Base-by-base conservation (phyloP, 768 basidiomycete genomes). In the Trametes cinnabarina region DNA sequence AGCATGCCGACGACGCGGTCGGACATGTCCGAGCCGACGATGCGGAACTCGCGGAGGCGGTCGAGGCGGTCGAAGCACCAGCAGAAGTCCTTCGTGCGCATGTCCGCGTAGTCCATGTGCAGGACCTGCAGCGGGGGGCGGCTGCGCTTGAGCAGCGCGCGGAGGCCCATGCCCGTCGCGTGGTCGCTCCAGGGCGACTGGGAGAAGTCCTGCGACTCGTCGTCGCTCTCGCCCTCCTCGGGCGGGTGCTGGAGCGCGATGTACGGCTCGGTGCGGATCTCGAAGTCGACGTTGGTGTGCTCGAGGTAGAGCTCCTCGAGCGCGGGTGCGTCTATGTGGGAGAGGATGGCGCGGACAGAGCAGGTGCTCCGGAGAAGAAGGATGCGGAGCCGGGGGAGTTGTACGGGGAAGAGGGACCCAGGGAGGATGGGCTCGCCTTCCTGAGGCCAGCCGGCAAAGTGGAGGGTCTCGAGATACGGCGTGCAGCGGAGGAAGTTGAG, bases 1-100 rank as follows among this genome's bases (percentile, higher is more conserved):
- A 92, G 74, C 59, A 89, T 74, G 30, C 72, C 70, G 40, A 91
- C 76, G 57, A 91, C 90, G 39, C 74, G 82, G 72, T 91, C 78
- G 25, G 87, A 87, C 89, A 91, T 87, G 69, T 92, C 90, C 9
- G 88, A 90, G 22, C 86, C 89, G 54, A 86, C 83, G 63, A 92
- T 90, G 46, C 79, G 77, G 69, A 92, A 92, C 47, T 83, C 80
- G 63, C 81, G 80, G 46, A 92, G 73, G 32, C 69, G 58, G 0
- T 69, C 67, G 12, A 88, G 72, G 35, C 77, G 74, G 55, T 83
- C 81, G 61, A 91, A 91, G 47, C 84, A 74, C 73, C 83, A 88
- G 28, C 65, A 68, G 66, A 92, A 92, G 67, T 92, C 90, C 72
- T 90, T 91, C 30, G 88, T 91, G 43, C 88, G 85, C 83, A 90